Evolutionary conservation across 2,329 filamentous ascomycete species (phyloP), one percentile per base, ranked within the genome.

Genomic region (Ophiostoma sp.): DNA sequence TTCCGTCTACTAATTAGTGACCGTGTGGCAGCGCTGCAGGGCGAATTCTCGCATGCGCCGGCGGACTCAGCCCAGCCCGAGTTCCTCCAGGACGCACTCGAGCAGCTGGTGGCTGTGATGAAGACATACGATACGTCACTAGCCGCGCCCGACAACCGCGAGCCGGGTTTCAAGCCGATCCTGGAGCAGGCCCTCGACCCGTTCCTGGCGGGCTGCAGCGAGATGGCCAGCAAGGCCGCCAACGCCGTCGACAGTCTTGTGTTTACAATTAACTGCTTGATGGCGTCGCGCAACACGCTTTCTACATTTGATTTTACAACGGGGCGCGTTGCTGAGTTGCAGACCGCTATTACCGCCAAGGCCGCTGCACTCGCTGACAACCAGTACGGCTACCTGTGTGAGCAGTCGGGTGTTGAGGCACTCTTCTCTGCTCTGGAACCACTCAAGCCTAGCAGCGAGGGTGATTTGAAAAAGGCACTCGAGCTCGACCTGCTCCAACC

Each of bases 91-190:
- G 91, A 96, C 70, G 90, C 93, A 6, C 82, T 99, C 1, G 89
- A 93, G 73, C 90, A 91, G 74, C 82, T 99, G 10, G 86, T 85
- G 48, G 84, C 87, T 6, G 89, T 98, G 68, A 91, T 97, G 83
- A 91, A 90, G 77, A 95, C 91, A 27, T 94, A 94, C 76, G 93
- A 96, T 74, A 90, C 91, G 1, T 96, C 94, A 0, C 82, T 95
- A 33, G 86, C 89, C 1, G 80, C 85, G 2, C 79, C 82, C 0
- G 80, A 84, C 10, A 83, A 87, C 72, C 83, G 85, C 68, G 89
- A 90, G 72, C 84, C 86, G 54, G 89, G 88, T 52, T 96, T 97
- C 75, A 85, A 91, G 66, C 85, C 88, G 6, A 88, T 97, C 27
- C 82, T 97, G 23, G 83, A 84, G 57, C 91, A 94, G 75, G 89